Percentiles rank a stretch among this genome's conserved stretches.
Conservation (phyloP, 768 basidiomycete genomes). For the Tylopilus rubrobrunneus region DNA sequence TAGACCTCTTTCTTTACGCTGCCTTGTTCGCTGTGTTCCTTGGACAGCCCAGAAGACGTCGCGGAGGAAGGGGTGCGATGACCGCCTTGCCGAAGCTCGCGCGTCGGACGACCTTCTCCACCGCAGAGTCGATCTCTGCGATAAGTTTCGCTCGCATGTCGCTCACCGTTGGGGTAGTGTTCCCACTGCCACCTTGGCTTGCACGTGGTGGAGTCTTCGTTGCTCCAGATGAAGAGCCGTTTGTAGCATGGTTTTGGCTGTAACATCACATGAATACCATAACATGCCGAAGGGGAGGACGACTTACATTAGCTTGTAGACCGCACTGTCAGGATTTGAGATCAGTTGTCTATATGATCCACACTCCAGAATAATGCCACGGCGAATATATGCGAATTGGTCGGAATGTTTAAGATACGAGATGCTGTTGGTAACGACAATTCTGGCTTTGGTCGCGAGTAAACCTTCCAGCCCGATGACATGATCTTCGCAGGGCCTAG, state of each 20-base stretch:
- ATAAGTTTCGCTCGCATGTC: conserved; percentile 17
- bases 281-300: not conserved
- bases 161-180: conserved; percentile 18
- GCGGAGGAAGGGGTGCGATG: conserved; percentile 40
- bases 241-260: conserved; percentile 46
- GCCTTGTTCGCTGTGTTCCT: conserved; percentile 78
- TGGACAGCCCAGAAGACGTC: conserved; percentile 46
- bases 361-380: conserved; percentile 76
- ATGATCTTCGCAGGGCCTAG: conserved; percentile 46
- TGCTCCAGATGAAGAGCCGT: conserved; percentile 34
- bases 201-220: conserved; percentile 50
- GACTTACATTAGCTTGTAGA: conserved; percentile 73
- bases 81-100: conserved; percentile 56
- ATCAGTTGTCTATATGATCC: conserved; percentile 63
- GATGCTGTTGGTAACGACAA: conserved; percentile 85
- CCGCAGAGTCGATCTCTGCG: conserved; percentile 32
- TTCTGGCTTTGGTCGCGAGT: conserved; percentile 76
- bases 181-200: conserved; percentile 18
- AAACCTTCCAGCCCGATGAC: conserved; percentile 85
- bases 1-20: conserved; percentile 79
- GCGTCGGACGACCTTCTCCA: conserved; percentile 57
- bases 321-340: conserved; percentile 56
- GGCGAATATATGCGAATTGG: conserved; percentile 67
- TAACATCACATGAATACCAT: not conserved
- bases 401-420: conserved; percentile 81